These are phyloP conservation scores for Lepraria neglecta DNA, from an alignment of 495 filamentous ascomycete species.

Conservation along the genomic window DNA sequence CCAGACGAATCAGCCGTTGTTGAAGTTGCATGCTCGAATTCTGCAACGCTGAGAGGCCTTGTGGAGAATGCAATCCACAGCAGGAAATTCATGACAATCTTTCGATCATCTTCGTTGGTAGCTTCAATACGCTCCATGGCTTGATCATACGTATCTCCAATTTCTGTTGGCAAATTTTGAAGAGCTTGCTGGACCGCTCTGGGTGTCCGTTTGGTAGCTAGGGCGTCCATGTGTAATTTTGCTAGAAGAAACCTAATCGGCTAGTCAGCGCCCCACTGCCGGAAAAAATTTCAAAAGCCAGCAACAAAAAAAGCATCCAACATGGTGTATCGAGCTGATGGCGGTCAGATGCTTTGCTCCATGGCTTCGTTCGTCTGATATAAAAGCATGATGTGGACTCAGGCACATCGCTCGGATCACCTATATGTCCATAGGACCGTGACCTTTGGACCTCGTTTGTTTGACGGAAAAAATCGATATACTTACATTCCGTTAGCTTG, in stretches of 20 bases:
- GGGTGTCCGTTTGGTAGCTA: conserved; percentile 34
- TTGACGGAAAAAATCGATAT: not conserved
- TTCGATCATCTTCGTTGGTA: conserved; percentile 29
- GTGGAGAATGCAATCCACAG: conserved; percentile 42
- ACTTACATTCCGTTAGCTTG: conserved; percentile 31
- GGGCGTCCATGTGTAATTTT: conserved; percentile 42
- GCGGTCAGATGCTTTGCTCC: no score
- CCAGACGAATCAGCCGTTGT: conserved; percentile 27
- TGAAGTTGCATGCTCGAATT: conserved; percentile 47
- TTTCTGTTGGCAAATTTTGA: conserved; percentile 31
- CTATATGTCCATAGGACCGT: not conserved
- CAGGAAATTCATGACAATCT: conserved; percentile 36
- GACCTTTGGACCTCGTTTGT: not conserved
- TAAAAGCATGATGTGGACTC: no score
- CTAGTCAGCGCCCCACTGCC: no score
- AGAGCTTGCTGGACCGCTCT: conserved; percentile 35
- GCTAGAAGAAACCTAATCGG: conserved; percentile 49
- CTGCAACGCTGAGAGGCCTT: conserved; percentile 36
- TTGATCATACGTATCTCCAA: conserved; percentile 38
- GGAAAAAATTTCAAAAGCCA: not conserved
- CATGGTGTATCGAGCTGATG: no score
- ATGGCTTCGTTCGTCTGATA: no score
- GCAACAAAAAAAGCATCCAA: not conserved
- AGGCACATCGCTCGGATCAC: no score
- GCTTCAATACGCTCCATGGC: conserved; percentile 42